Evolutionary conservation across 2,329 filamentous ascomycete genomes (phyloP).

Genomic region (Aspergillus nomiae): DNA sequence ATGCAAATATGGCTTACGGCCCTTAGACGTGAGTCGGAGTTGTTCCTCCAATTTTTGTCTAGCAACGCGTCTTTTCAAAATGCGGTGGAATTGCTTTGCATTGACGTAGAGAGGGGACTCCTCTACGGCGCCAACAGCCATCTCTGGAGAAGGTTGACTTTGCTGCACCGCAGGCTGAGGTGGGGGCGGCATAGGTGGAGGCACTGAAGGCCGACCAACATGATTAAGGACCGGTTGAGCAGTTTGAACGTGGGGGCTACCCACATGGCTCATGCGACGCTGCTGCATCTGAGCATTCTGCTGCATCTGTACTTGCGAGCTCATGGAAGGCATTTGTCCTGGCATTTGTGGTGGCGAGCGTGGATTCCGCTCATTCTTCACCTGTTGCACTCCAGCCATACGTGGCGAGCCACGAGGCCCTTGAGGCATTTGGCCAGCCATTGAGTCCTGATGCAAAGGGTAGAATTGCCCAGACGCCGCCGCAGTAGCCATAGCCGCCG

Average conservation of each 20-base stretch:
- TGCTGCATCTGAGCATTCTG: constrained; percentile 62
- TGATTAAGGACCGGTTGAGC: constrained; percentile 78
- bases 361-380: constrained; percentile 74
- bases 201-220: constrained; percentile 54
- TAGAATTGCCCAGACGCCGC: constrained; percentile 85
- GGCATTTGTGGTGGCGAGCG: constrained; percentile 75
- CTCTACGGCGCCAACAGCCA: constrained; percentile 71
- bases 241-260: constrained; percentile 72
- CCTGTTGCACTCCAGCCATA: constrained; percentile 64
- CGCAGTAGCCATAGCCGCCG: constrained; percentile 90
- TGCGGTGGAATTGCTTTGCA: constrained; percentile 97
- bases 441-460: constrained; percentile 71
- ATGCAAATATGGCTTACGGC: constrained; percentile 93
- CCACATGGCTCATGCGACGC: constrained; percentile 73
- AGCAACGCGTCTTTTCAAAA: constrained; percentile 89
- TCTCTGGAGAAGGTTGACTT: constrained; percentile 77
- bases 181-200: constrained; percentile 53
- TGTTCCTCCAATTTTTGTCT: constrained; percentile 93
- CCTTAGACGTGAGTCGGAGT: constrained; percentile 87
- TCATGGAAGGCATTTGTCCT: constrained; percentile 55
- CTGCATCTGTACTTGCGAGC: constrained; percentile 51
- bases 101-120: constrained; percentile 97
- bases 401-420: constrained; percentile 70
- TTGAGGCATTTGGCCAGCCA: constrained; percentile 61
- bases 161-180: constrained; percentile 63